A percentile compares a stretch with the other conserved stretches of the same genome.
Conservation (phyloP, 139 green algal genomes). For the Limnomonas spitsbergensis region DNA sequence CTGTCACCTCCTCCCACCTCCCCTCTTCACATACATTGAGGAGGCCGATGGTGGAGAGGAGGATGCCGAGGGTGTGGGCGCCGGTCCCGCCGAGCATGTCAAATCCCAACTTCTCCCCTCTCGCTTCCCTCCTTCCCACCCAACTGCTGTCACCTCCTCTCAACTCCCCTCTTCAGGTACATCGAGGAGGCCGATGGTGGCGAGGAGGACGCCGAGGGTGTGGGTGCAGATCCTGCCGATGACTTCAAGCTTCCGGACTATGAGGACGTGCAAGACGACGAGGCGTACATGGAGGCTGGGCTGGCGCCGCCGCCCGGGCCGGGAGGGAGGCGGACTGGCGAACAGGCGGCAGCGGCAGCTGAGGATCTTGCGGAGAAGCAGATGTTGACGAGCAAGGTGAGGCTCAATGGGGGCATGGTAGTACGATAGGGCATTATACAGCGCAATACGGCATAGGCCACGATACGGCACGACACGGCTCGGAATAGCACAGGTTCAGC, state of each 20-base stretch:
- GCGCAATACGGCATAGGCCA: too few relatives aligned
- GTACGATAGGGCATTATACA: too few relatives aligned
- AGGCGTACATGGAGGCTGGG: constrained; percentile 28
- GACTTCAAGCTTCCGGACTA: constrained; percentile 11
- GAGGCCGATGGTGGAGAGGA: constrained; percentile 1
- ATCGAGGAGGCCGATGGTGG: constrained; percentile 8
- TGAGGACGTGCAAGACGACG: constrained; percentile 34
- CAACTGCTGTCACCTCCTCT: too few relatives aligned
- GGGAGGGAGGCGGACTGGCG: not conserved
- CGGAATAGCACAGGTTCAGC: too few relatives aligned
- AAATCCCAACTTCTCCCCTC: too few relatives aligned
- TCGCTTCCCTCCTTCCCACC: too few relatives aligned
- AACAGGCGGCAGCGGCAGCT: not conserved
- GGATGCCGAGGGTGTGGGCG: not conserved
- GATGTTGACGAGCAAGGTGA: constrained; percentile 42
- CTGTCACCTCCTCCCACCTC: too few relatives aligned
- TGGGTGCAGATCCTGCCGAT: not conserved
- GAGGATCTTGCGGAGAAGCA: constrained; percentile 24
- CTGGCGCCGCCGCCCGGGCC: not conserved
- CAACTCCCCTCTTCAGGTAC: too few relatives aligned
- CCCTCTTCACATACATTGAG: constrained; percentile 7
- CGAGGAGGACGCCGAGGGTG: not conserved
- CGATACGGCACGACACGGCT: not conserved
- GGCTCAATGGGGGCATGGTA: too few relatives aligned
- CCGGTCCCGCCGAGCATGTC: not conserved